Evolutionary conservation across 148 eudicot species (phyloP).

Genomic region (Vaccinium macrocarpon): DNA sequence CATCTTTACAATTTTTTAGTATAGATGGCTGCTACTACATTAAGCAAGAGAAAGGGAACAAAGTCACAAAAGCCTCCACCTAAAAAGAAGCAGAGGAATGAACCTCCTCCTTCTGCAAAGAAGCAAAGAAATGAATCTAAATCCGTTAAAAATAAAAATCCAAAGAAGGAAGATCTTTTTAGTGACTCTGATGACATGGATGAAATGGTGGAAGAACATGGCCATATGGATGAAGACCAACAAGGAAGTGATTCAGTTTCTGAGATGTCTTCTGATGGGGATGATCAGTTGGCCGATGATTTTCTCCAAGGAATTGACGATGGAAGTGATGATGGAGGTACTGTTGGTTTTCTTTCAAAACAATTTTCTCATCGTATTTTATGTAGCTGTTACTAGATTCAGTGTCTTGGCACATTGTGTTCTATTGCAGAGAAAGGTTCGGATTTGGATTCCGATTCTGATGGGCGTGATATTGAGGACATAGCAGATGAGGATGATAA

Average conservation of each 20-base stretch:
- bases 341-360: not conserved
- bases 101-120: not conserved
- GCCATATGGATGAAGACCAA: conserved; percentile 25
- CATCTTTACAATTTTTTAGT: not conserved
- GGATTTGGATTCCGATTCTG: conserved; percentile 39
- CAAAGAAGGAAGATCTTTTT: conserved; percentile 29
- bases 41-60: conserved; percentile 34
- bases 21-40: conserved; percentile 29
- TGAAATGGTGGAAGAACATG: conserved; percentile 27
- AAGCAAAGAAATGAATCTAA: conserved; percentile 10
- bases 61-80: conserved; percentile 27
- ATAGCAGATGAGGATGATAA: conserved; percentile 14
- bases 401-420: not conserved
- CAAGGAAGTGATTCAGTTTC: conserved; percentile 29
- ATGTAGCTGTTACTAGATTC: not conserved
- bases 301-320: conserved; percentile 38
- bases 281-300: conserved; percentile 53
- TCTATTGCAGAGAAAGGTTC: conserved; percentile 29
- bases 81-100: conserved; percentile 35
- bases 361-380: not conserved
- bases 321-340: conserved; percentile 45
- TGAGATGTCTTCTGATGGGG: conserved; percentile 56
- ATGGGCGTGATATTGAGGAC: conserved; percentile 29
- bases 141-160: conserved; percentile 22
- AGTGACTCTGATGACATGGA: conserved; percentile 34